phyloP scores from a whole-genome alignment of 2,329 filamentous ascomycete genomes.

The Pestalotiopsis fici region DNA sequence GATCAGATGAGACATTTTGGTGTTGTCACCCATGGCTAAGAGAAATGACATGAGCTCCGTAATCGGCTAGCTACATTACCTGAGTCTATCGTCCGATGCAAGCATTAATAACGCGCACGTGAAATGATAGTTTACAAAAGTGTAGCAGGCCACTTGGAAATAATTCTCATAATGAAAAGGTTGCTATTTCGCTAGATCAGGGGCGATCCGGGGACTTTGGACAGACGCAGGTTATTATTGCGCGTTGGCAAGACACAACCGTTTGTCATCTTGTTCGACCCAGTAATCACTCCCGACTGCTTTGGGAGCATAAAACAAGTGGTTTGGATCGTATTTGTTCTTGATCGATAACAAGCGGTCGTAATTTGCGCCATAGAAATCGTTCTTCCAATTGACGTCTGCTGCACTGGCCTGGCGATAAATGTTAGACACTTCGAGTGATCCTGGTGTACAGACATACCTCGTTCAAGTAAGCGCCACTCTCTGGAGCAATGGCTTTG shows the following conservation, averaged over 20 bases:
- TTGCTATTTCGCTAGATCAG: no score
- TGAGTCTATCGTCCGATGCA: no score
- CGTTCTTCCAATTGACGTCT: not conserved
- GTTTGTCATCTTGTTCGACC: not conserved
- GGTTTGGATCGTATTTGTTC: conserved; percentile 1
- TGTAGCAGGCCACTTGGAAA: no score
- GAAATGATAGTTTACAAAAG: no score
- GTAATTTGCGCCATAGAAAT: not conserved
- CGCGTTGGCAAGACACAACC: not conserved
- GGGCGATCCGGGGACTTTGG: not conserved
- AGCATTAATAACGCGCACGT: no score
- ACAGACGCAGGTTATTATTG: not conserved
- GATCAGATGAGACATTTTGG: no score
- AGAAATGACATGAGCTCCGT: no score
- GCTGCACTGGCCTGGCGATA: not conserved
- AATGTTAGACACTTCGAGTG: not conserved
- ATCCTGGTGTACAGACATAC: not conserved
- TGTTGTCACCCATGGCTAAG: no score
- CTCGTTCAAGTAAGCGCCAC: not conserved
- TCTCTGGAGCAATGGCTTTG: not conserved
- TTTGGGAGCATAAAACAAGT: not conserved
- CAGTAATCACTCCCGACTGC: conserved; percentile 3
- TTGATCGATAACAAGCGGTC: conserved; percentile 1
- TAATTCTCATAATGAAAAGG: no score
- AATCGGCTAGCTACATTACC: no score